Percentiles rank a stretch among this genome's conserved stretches.
Conservation (phyloP, 2,329 filamentous ascomycete genomes). For the Thielaviopsis cerberus region DNA sequence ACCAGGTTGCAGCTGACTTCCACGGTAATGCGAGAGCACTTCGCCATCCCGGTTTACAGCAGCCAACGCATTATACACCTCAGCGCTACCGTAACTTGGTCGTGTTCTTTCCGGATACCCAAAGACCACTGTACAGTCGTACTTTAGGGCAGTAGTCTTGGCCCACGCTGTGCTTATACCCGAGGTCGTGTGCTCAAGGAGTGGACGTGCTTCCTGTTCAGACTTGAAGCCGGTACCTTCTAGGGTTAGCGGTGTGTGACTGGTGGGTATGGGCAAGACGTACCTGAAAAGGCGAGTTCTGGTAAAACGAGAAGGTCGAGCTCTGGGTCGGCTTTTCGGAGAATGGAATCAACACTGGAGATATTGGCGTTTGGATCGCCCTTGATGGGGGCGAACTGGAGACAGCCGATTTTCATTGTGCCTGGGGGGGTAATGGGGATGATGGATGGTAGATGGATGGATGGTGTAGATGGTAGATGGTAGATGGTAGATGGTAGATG, state of each 20-base stretch:
- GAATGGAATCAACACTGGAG: conserved; percentile 42
- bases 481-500: no score
- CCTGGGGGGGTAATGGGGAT: background rate
- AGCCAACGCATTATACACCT: conserved; percentile 27
- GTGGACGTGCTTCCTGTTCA: conserved; percentile 40
- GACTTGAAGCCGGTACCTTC: conserved; percentile 51
- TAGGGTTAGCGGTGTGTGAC: background rate
- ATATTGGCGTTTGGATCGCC: conserved; percentile 54
- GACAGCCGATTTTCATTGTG: conserved; percentile 44
- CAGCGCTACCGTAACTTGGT: conserved; percentile 19
- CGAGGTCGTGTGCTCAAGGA: conserved; percentile 40
- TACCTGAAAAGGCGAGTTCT: conserved; percentile 39
- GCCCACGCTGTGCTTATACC: conserved; percentile 50
- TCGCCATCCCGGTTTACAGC: conserved; percentile 31
- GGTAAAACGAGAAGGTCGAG: conserved; percentile 49
- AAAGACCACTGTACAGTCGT: conserved; percentile 42
- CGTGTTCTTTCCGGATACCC: conserved; percentile 43
- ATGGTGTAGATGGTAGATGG: no score
- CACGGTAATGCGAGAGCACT: conserved; percentile 32
- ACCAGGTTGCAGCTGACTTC: conserved; percentile 36
- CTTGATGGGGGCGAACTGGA: conserved; percentile 55
- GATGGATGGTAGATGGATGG: no score
- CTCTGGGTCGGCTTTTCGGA: conserved; percentile 28
- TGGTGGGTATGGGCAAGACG: conserved; percentile 12
- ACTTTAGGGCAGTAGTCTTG: conserved; percentile 35